Base-by-base conservation (phyloP, 2,329 filamentous ascomycete species). In the Aspergillus novofumigatus region DNA sequence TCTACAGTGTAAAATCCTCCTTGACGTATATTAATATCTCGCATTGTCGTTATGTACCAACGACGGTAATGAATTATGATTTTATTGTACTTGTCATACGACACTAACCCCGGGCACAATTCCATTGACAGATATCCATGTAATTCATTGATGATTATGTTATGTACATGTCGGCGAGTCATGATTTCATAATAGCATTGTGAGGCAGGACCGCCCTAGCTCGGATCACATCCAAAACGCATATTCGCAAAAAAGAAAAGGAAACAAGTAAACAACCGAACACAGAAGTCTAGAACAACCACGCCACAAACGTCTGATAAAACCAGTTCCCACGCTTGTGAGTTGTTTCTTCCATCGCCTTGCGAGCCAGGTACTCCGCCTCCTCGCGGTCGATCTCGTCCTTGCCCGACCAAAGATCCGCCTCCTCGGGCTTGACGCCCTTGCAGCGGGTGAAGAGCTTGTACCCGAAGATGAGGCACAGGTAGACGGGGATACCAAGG, bases 361-460 rank as follows among this genome's bases (percentile, higher is more conserved):
- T 73, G n/a, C 69, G 68, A 10, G 83, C 86, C 54, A 90, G 65
- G 74, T 87, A 91, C 60, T 84, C 85, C 58, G 84, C 82, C 75
- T 92, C 89, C 67, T 91, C 87, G 8, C 84, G 80, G 72, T 91
- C 88, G 62, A 91, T 88, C 58, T 83, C 80, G 53, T 87, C 87
- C 78, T 91, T 91, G 66, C 88, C 89, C 0, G 83, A 83, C 76
- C 83, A 90, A 60, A 91, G 83, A 77, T 91, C 88, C 32, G 82
- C 86, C 65, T 84, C 79, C 58, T 81, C 74, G 0, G 87, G 77
- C 59, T 79, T 77, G 53, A 89, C 70, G 8, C 80, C 78, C 65
- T 82, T 78, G 61, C 76, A 82, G 72, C 81, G 80, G 53, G 78
- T 83, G 57, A 73, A 62, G 57, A 83, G 54, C 77, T 89, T 90